phyloP scores from a whole-genome alignment of 1,284 basidiomycete genomes.

The Cryptococcus maquisensis region DNA sequence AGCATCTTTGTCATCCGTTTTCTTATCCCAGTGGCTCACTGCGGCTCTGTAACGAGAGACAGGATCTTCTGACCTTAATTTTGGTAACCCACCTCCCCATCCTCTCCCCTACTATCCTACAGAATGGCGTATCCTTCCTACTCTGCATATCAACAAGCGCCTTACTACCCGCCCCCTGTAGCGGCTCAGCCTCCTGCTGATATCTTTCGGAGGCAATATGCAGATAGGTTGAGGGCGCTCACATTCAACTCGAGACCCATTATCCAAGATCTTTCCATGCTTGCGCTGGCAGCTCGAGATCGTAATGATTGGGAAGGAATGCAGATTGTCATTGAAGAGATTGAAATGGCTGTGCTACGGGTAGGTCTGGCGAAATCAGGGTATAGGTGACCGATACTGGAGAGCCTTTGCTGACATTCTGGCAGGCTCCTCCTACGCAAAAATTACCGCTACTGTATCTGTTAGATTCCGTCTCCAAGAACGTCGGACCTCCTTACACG shows the following conservation, averaged over 20 bases:
- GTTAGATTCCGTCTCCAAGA: slow-evolving; percentile 93
- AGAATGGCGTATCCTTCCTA: slow-evolving; percentile 13
- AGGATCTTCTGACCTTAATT: background rate
- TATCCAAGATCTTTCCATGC: slow-evolving; percentile 90
- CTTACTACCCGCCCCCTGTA: slow-evolving; percentile 2
- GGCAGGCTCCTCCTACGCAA: slow-evolving; percentile 80
- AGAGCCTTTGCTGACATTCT: background rate
- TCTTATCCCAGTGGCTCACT: background rate
- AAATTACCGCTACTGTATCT: slow-evolving; percentile 93
- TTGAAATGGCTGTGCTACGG: slow-evolving; percentile 77
- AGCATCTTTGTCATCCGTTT: background rate
- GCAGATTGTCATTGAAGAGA: slow-evolving; percentile 76
- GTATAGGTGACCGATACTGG: background rate
- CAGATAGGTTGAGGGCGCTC: slow-evolving; percentile 71
- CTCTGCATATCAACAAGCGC: slow-evolving; percentile 7
- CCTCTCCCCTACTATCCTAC: background rate
- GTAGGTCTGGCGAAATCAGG: slow-evolving; percentile 38
- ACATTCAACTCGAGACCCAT: slow-evolving; percentile 94
- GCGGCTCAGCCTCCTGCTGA: slow-evolving; percentile 22
- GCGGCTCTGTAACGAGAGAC: background rate
- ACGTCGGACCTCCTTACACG: slow-evolving; percentile 84
- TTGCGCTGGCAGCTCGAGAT: slow-evolving; percentile 68
- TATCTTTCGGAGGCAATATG: slow-evolving; percentile 57
- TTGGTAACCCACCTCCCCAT: background rate
- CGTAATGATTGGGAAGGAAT: slow-evolving; percentile 64